Percentiles rank a stretch among this genome's conserved stretches.
These are phyloP conservation scores for Stagonosporopsis rhizophila DNA, from an alignment of 2,329 filamentous ascomycete species.

Conservation along the genomic window DNA sequence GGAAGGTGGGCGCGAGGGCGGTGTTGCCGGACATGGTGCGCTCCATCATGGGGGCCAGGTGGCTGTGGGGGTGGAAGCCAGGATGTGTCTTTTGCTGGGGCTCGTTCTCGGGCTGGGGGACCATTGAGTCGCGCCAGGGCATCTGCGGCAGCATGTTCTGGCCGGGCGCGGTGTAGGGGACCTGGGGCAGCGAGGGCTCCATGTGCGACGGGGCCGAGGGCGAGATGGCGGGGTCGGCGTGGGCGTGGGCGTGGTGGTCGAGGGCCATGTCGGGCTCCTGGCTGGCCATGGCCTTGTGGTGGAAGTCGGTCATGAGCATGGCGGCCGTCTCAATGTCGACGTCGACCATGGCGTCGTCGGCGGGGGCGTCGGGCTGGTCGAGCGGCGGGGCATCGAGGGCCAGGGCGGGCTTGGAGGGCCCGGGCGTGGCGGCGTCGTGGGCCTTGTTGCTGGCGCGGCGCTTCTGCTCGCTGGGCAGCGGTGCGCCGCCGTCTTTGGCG, in stretches of 20 bases:
- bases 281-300: conserved; percentile 89
- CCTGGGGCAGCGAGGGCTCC: conserved; percentile 72
- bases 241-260: conserved; percentile 62
- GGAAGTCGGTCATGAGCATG: conserved; percentile 97
- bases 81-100: conserved; percentile 70
- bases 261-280: conserved; percentile 64
- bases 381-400: conserved; percentile 82
- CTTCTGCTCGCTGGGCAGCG: conserved; percentile 93
- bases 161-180: conserved; percentile 71
- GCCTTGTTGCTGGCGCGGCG: conserved; percentile 77
- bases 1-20: conserved; percentile 69
- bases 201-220: conserved; percentile 74
- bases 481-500: conserved; percentile 94
- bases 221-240: conserved; percentile 72
- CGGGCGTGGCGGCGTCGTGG: conserved; percentile 59
- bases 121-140: conserved; percentile 91
- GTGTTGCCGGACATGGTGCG: conserved; percentile 66
- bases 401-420: conserved; percentile 77
- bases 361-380: conserved; percentile 91
- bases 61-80: conserved; percentile 65
- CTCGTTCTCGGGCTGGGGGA: conserved; percentile 77
- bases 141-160: conserved; percentile 84
- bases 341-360: conserved; percentile 89
- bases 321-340: conserved; percentile 97
- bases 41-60: conserved; percentile 74